These are phyloP conservation scores for Xylariaceae sp. DNA, from an alignment of 2,329 filamentous ascomycete species.

Conservation along the genomic window DNA sequence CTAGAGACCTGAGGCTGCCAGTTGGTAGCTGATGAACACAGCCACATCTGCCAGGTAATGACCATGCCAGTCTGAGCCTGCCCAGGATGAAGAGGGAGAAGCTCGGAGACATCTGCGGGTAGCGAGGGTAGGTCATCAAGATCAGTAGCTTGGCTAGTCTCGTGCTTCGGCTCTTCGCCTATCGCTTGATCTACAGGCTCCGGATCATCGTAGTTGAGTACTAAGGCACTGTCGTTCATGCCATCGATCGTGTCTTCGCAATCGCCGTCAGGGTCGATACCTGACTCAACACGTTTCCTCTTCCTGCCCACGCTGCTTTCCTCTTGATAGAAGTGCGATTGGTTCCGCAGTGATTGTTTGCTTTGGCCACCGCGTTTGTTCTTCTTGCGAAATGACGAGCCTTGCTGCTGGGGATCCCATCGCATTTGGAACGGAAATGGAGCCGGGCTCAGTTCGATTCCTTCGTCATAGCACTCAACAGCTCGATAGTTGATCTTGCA, in stretches of 20 bases:
- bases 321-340: conserved; percentile 39
- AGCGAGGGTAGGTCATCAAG: conserved; percentile 61
- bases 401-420: conserved; percentile 75
- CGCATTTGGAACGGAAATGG: conserved; percentile 87
- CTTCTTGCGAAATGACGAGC: conserved; percentile 36
- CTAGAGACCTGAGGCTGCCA: conserved; percentile 63
- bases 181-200: conserved; percentile 30
- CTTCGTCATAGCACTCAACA: conserved; percentile 77
- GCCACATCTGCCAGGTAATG: conserved; percentile 64
- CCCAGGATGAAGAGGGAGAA: conserved; percentile 47
- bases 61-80: conserved; percentile 57
- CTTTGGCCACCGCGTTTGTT: conserved; percentile 41
- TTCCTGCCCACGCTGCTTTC: conserved; percentile 40
- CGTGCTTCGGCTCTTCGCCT: conserved; percentile 18
- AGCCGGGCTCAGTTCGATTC: conserved; percentile 65
- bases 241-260: conserved; percentile 21
- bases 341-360: conserved; percentile 45
- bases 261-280: conserved; percentile 25
- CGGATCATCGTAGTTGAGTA: conserved; percentile 41
- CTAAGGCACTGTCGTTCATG: conserved; percentile 22
- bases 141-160: conserved; percentile 43
- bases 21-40: conserved; percentile 57
- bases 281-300: conserved; percentile 43
- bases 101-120: conserved; percentile 51
- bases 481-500: conserved; percentile 70